Conservation (phyloP, 1,284 basidiomycete genomes). For the Xerocomus nothofagi region DNA sequence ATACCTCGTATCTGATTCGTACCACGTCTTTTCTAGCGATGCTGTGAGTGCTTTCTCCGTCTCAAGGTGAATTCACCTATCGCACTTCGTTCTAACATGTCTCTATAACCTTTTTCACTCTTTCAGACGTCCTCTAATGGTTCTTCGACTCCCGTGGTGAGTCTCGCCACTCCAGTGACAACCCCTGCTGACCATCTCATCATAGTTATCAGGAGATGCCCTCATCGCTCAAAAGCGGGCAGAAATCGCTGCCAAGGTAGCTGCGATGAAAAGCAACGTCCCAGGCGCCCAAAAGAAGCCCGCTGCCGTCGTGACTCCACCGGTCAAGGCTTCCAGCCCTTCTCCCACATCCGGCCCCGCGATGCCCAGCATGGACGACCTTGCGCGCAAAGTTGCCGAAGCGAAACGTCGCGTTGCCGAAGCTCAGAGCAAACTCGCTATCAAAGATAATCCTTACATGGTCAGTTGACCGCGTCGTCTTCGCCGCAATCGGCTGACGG, state of each 20-base stretch:
- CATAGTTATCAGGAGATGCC: conserved; percentile 50
- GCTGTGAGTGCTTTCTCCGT: conserved; percentile 54
- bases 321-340: conserved; percentile 39
- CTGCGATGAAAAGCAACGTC: conserved; percentile 64
- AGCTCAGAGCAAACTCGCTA: conserved; percentile 68
- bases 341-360: conserved; percentile 34
- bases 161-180: conserved; percentile 17
- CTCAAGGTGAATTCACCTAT: conserved; percentile 70
- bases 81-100: conserved; percentile 51
- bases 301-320: conserved; percentile 25
- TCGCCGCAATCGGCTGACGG: conserved; percentile 6
- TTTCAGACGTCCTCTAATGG: conserved; percentile 55
- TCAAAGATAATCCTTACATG: conserved; percentile 83
- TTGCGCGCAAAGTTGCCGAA: conserved; percentile 72
- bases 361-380: conserved; percentile 59
- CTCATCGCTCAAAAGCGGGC: conserved; percentile 80
- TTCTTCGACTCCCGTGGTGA: conserved; percentile 42
- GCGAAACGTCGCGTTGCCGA: conserved; percentile 79
- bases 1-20: conserved; percentile 20
- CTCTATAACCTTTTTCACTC: conserved; percentile 70
- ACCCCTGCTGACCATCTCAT: conserved; percentile 1
- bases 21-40: conserved; percentile 46
- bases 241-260: conserved; percentile 82
- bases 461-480: conserved; percentile 40
- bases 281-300: conserved; percentile 31